These are phyloP conservation scores for Agapanthus africanus DNA, from an alignment of 106 monocot genomes.

Conservation along the genomic window DNA sequence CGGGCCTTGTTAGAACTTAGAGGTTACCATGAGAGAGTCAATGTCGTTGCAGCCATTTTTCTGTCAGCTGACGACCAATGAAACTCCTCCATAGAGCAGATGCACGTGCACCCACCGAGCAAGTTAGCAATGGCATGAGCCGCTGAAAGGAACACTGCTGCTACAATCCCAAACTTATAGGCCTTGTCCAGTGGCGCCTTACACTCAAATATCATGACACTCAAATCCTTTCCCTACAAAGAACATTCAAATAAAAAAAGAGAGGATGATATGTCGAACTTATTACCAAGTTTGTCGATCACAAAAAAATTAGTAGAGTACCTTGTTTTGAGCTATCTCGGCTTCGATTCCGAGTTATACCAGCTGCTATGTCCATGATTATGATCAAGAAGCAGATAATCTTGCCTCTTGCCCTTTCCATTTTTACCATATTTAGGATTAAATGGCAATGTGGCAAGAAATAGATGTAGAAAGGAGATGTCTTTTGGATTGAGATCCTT, in stretches of 20 bases:
- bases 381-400: constrained; percentile 56
- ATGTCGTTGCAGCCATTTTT: constrained; percentile 35
- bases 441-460: not conserved
- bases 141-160: constrained; percentile 50
- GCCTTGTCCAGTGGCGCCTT: constrained; percentile 57
- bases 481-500: not conserved
- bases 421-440: not conserved
- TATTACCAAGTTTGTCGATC: not conserved
- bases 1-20: too few species aligned
- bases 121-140: constrained; percentile 61
- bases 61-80: constrained; percentile 35
- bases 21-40: constrained; percentile 71
- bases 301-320: not conserved
- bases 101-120: constrained; percentile 67
- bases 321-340: constrained; percentile 64
- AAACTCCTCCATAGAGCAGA: constrained; percentile 38
- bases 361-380: constrained; percentile 49
- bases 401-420: constrained; percentile 29
- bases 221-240: constrained; percentile 53
- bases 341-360: constrained; percentile 73
- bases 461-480: not conserved
- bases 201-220: constrained; percentile 60
- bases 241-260: not conserved
- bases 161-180: constrained; percentile 55
- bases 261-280: not conserved